A percentile compares a stretch with the other conserved stretches of the same genome.
Evolutionary conservation across 768 basidiomycete genomes (phyloP).

Genomic region (Leccinum subgranulosum): DNA sequence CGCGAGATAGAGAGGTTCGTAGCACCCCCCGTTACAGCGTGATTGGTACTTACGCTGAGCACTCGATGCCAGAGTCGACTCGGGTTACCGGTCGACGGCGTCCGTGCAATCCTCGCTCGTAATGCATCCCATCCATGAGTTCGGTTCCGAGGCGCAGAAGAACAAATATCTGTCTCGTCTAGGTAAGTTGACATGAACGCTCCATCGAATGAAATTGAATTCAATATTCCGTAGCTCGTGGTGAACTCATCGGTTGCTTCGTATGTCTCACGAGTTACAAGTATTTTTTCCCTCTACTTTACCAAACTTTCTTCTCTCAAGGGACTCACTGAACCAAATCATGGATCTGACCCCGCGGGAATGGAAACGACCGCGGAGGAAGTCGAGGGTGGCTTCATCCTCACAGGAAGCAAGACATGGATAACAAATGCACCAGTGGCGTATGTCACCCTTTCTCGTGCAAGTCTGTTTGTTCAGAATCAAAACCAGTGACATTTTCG

Average conservation of each 20-base stretch:
- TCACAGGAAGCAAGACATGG: conserved; percentile 97
- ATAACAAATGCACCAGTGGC: conserved; percentile 93
- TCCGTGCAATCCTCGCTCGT: conserved; percentile 96
- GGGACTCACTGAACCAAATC: conserved; percentile 96
- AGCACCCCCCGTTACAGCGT: neutral
- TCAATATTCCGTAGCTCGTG: conserved; percentile 52
- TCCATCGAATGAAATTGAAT: conserved; percentile 2
- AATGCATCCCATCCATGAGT: conserved; percentile 92
- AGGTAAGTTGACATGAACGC: conserved; percentile 39
- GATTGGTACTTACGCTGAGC: neutral
- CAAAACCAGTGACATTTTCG: conserved; percentile 69
- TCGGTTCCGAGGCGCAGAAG: conserved; percentile 87
- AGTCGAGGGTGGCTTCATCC: conserved; percentile 75
- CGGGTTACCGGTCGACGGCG: conserved; percentile 91
- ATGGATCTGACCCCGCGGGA: conserved; percentile 95
- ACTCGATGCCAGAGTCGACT: conserved; percentile 67
- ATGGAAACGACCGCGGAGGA: conserved; percentile 95
- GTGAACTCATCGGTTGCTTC: conserved; percentile 89
- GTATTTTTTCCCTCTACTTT: neutral
- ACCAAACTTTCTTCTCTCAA: conserved; percentile 29
- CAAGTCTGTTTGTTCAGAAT: conserved; percentile 5
- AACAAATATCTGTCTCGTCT: conserved; percentile 85
- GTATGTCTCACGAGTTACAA: conserved; percentile 45
- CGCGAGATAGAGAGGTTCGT: conserved; percentile 86
- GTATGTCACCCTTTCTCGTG: conserved; percentile 40